Conservation (phyloP, 148 eudicot genomes). For the Heliosperma pusillum region DNA sequence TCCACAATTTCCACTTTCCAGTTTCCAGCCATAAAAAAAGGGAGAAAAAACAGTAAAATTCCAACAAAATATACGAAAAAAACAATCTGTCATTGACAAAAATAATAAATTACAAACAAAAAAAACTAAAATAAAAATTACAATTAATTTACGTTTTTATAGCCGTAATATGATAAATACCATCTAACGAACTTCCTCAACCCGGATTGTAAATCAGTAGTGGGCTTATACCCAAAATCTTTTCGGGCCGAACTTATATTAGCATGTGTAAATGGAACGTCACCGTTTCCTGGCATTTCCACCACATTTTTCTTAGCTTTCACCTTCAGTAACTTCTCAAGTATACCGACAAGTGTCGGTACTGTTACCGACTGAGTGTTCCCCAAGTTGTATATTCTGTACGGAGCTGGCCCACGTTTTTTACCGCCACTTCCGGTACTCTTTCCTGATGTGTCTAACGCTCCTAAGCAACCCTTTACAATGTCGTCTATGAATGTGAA, state of each 20-base stretch:
- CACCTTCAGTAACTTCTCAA: constrained; percentile 60
- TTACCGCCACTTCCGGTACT: constrained; percentile 78
- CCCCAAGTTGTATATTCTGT: constrained; percentile 65
- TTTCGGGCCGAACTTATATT: constrained; percentile 52
- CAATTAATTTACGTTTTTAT: constrained; percentile 46
- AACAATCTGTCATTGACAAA: constrained; percentile 12
- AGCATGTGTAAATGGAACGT: constrained; percentile 78
- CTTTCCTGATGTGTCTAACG: constrained; percentile 55
- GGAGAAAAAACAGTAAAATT: background rate
- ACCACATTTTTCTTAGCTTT: constrained; percentile 71
- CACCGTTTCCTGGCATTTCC: constrained; percentile 84
- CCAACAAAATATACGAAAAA: constrained; percentile 5
- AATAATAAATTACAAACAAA: background rate
- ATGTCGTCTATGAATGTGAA: constrained; percentile 77
- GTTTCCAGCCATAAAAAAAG: background rate
- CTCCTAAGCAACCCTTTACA: constrained; percentile 66
- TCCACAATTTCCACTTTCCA: background rate
- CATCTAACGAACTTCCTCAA: constrained; percentile 71
- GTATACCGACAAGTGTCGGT: constrained; percentile 55
- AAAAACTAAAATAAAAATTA: background rate
- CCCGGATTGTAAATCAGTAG: constrained; percentile 78
- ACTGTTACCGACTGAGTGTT: constrained; percentile 76
- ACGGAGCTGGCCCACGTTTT: constrained; percentile 59
- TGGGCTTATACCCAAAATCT: constrained; percentile 70
- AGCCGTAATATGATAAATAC: constrained; percentile 62